Conservation (phyloP, 805 yeast species). For the Limtongozyma cylindracea region DNA sequence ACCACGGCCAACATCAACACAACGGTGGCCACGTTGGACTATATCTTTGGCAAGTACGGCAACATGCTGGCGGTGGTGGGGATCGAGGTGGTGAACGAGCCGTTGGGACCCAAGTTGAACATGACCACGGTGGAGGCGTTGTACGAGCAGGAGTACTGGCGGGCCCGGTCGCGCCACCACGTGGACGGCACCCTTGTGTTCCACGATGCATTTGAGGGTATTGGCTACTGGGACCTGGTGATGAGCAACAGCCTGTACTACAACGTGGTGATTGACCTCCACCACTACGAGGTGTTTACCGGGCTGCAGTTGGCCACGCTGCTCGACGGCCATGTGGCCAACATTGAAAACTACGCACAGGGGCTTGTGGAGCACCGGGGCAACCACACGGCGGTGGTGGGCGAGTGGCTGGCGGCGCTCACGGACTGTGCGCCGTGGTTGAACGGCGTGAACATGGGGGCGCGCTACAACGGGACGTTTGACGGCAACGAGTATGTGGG, state of each 20-base stretch:
- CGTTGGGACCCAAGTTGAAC: conserved; percentile 48
- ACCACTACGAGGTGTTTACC: conserved; percentile 72
- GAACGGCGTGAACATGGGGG: conserved; percentile 67
- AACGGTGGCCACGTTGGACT: conserved; percentile 27
- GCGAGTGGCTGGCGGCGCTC: conserved; percentile 81
- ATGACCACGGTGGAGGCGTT: conserved; percentile 30
- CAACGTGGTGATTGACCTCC: conserved; percentile 69
- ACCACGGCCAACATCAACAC: conserved; percentile 4
- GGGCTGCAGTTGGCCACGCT: conserved; percentile 27
- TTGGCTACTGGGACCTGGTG: conserved; percentile 31
- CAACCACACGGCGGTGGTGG: conserved; percentile 23
- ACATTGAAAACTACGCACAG: conserved; percentile 14
- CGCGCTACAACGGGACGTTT: conserved; percentile 50
- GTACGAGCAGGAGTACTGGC: conserved; percentile 34
- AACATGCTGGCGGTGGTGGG: conserved; percentile 52
- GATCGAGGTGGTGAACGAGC: conserved; percentile 74
- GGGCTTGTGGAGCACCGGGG: no score
- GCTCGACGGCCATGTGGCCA: no score
- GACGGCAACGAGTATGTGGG: conserved; percentile 21
- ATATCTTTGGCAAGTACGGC: conserved; percentile 41
- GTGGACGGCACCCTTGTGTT: conserved; percentile 31
- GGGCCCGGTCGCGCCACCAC: conserved; percentile 25
- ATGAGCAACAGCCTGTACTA: conserved; percentile 15
- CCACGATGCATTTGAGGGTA: conserved; percentile 60
- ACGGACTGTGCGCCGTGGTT: conserved; percentile 82